phyloP scores from a whole-genome alignment of 2,329 filamentous ascomycete species.

The Chaetothyriales sp. region DNA sequence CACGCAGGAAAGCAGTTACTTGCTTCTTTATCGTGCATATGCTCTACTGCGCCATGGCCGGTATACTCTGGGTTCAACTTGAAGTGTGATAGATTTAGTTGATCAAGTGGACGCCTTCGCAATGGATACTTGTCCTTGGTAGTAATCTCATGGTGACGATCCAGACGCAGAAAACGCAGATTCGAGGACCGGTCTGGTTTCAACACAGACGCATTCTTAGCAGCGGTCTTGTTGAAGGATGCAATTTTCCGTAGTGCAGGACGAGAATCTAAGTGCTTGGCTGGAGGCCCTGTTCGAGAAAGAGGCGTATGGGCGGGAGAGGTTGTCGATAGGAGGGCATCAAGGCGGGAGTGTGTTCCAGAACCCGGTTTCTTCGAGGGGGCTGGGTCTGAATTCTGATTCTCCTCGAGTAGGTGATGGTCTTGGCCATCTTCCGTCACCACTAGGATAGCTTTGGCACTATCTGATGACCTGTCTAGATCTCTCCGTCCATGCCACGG shows the following conservation, averaged over 20 bases:
- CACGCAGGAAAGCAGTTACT: slow-evolving; percentile 62
- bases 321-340: background rate
- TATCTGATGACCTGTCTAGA: slow-evolving; percentile 1
- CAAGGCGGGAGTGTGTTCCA: background rate
- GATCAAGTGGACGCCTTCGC: slow-evolving; percentile 43
- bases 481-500: background rate
- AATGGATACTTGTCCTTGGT: slow-evolving; percentile 33
- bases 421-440: slow-evolving; percentile 40
- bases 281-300: background rate
- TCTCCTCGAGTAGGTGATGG: background rate
- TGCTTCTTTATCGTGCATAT: slow-evolving; percentile 56
- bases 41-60: slow-evolving; percentile 60
- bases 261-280: background rate
- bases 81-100: slow-evolving; percentile 59
- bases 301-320: background rate
- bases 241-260: background rate
- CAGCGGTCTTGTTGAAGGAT: background rate
- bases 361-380: background rate
- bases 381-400: background rate
- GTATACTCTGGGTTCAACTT: slow-evolving; percentile 65
- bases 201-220: background rate
- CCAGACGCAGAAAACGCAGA: background rate
- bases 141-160: background rate
- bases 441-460: slow-evolving; percentile 27
- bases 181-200: background rate